Base-by-base conservation (phyloP, 2,329 filamentous ascomycete species). In the Chrysosporium queenslandicum region DNA sequence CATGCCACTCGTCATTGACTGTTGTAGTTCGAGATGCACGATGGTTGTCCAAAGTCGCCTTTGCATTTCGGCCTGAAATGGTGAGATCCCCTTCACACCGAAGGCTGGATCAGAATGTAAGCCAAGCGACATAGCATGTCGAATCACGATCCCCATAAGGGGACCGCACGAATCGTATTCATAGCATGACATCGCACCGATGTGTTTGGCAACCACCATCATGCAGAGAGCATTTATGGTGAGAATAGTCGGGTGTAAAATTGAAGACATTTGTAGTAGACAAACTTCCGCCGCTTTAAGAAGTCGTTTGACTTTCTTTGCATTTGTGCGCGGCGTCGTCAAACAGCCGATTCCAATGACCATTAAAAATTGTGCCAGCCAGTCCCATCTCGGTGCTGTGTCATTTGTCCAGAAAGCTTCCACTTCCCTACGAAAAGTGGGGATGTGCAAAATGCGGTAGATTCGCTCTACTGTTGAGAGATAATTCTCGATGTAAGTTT, bases 381-480 rank as follows among this genome's bases (percentile, higher is more conserved):
- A 59, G 29, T 47, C 53, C 36, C 54, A 56, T 23, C 58, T 54
- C 14, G 53, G 54, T 12, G 45, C 46, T 14, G n/a, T 30, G 2
- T 52, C 57, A 12, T 53, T 52, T 8, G 46, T 34, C 78, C 79
- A 83, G 0, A 79, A 56, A 0, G 70, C 68, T 21, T 79, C 74
- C 55, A 81, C 82, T 20, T 79, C 76, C 4, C 65, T 65, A 37
- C 66, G 67, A 55, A 84, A 83, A 0, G 73, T 74, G 0, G 79
- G 78, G 0, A 78, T 60, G 59, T 84, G 76, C 4, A 84, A 53
- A 12, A 83, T 69, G 2, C 80, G 73, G 55, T 78, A 72, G 8
- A 77, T 69, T 0, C 73, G 71, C 59, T 82, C 79, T 46, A 76
- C 70, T 0, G 75, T 75, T 46, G 75, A 67, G n/a, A 83, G 66